Percentiles rank a stretch among this genome's conserved stretches.
Conservation (phyloP, 2,329 filamentous ascomycete genomes). For the Colletotrichum truncatum region DNA sequence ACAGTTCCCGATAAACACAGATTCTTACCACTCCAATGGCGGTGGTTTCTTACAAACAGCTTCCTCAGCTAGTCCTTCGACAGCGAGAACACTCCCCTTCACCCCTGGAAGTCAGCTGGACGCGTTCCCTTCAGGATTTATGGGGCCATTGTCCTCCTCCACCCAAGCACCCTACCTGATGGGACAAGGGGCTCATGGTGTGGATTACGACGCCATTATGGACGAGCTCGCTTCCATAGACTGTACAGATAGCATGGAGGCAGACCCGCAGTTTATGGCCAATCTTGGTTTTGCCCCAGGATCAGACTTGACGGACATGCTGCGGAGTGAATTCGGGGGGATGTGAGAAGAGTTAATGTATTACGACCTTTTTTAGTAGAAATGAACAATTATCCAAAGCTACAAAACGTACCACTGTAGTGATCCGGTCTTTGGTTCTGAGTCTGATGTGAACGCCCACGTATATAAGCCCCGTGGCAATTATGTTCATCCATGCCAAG, state of each 20-base stretch:
- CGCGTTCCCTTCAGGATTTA: conserved; percentile 22
- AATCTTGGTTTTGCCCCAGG: conserved; percentile 73
- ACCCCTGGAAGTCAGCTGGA: conserved; percentile 29
- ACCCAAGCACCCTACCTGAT: conserved; percentile 35
- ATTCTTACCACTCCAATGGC: conserved; percentile 16
- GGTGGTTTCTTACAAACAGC: conserved; percentile 11
- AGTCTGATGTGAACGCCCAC: neutral
- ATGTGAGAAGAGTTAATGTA: conserved; percentile 25
- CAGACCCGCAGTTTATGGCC: conserved; percentile 71
- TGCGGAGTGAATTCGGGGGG: conserved; percentile 46
- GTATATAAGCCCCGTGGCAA: neutral
- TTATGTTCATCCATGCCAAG: conserved; percentile 15
- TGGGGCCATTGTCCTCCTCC: conserved; percentile 23
- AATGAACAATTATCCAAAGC: neutral
- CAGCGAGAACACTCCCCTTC: conserved; percentile 28
- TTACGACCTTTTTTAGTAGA: conserved; percentile 13
- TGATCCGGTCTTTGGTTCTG: neutral
- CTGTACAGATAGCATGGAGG: conserved; percentile 57
- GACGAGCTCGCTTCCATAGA: conserved; percentile 62
- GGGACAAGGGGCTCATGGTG: conserved; percentile 30
- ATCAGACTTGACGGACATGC: conserved; percentile 64
- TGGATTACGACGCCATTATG: conserved; percentile 62
- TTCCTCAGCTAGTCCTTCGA: conserved; percentile 29
- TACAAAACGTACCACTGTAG: neutral
- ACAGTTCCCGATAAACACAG: conserved; percentile 10